These are phyloP conservation scores for Stemphylium lycopersici DNA, from an alignment of 2,329 filamentous ascomycete species.

Conservation along the genomic window DNA sequence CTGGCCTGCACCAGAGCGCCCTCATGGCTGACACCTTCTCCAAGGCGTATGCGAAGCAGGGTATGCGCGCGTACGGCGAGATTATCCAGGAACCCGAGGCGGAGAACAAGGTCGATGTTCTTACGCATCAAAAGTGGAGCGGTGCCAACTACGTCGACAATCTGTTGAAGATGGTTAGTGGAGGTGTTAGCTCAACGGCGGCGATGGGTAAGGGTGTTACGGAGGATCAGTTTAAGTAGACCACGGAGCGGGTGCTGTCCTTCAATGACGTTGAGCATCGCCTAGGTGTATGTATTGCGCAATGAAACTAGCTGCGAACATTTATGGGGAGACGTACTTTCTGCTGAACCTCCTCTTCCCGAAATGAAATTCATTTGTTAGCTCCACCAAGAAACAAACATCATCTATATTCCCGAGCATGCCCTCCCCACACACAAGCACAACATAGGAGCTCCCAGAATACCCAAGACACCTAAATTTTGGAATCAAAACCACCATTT, in stretches of 20 bases:
- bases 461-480: no score
- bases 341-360: no score
- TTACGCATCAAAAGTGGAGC: conserved; percentile 99
- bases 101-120: conserved; percentile 85
- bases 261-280: not conserved
- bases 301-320: no score
- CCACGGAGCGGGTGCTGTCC: not conserved
- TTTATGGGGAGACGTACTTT: no score
- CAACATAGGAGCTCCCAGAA: no score
- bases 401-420: no score
- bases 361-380: no score
- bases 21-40: conserved; percentile 91
- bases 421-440: no score
- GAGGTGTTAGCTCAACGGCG: conserved; percentile 87
- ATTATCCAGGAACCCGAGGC: conserved; percentile 98
- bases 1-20: conserved; percentile 92
- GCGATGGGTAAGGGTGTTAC: conserved; percentile 98
- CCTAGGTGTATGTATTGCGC: not conserved
- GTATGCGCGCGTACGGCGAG: conserved; percentile 97
- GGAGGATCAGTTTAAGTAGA: conserved; percentile 89
- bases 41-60: conserved; percentile 76
- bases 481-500: no score
- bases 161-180: conserved; percentile 94
- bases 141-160: conserved; percentile 95
- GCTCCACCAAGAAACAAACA: no score